Conservation (phyloP, 2,329 filamentous ascomycete genomes). For the Triangularia setosa region DNA sequence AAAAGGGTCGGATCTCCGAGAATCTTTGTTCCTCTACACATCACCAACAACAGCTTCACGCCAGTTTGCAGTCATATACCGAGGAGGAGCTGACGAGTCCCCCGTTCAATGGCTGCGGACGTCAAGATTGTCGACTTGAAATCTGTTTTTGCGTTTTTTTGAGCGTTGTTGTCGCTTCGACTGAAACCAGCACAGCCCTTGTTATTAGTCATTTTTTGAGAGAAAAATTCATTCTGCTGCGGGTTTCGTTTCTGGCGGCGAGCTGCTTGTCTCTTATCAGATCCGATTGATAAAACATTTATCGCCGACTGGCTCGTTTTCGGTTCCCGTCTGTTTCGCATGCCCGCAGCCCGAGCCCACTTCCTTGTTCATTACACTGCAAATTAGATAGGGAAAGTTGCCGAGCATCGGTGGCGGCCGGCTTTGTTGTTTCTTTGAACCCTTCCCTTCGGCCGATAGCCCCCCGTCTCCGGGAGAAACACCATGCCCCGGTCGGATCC, state of each 20-base stretch:
- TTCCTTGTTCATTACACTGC: slow-evolving; percentile 10
- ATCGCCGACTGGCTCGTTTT: neutral
- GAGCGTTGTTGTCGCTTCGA: neutral
- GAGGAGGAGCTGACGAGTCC: neutral
- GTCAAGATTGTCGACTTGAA: neutral
- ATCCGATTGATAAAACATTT: slow-evolving; percentile 22
- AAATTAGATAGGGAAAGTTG: neutral
- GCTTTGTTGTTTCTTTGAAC: neutral
- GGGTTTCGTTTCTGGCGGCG: neutral
- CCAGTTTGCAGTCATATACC: neutral
- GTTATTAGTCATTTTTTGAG: neutral
- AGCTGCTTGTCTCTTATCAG: slow-evolving; percentile 15
- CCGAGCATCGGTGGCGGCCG: neutral
- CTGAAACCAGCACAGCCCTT: neutral
- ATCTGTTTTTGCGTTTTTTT: neutral
- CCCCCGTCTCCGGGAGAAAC: slow-evolving; percentile 3
- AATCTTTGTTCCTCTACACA: neutral
- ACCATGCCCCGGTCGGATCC: slow-evolving; percentile 27
- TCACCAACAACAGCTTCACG: neutral
- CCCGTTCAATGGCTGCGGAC: neutral
- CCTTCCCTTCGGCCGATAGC: slow-evolving; percentile 18
- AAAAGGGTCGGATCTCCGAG: neutral
- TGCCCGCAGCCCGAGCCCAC: neutral
- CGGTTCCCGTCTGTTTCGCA: neutral
- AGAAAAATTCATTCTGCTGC: neutral